Conservation (phyloP, 2,329 filamentous ascomycete genomes). For the Penicillium frequentans region DNA sequence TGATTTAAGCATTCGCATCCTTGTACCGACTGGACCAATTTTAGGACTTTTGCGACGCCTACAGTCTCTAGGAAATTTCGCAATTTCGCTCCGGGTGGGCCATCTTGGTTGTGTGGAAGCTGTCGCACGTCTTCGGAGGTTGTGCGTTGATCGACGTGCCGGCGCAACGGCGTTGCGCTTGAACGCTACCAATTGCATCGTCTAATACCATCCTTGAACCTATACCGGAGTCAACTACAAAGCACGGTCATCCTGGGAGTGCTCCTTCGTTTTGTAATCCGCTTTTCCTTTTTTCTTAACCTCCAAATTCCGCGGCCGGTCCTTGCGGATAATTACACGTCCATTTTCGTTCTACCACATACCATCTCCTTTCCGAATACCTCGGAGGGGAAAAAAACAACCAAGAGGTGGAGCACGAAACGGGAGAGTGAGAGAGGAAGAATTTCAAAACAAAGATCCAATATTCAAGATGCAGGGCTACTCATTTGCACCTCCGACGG, state of each 20-base stretch:
- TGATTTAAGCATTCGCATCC: neutral
- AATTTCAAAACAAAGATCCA: neutral
- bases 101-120: neutral
- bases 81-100: neutral
- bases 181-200: neutral
- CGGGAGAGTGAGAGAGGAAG: neutral
- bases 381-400: neutral
- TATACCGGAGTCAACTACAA: neutral
- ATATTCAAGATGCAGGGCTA: conserved; percentile 63
- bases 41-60: neutral
- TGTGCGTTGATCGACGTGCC: neutral
- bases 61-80: neutral
- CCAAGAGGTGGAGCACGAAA: neutral
- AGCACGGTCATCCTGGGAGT: neutral
- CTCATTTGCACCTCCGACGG: conserved; percentile 67
- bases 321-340: conserved; percentile 12
- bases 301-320: conserved; percentile 14
- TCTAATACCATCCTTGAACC: neutral
- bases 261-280: neutral
- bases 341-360: neutral
- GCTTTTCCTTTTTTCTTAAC: neutral
- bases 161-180: neutral
- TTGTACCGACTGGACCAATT: conserved; percentile 28
- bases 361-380: neutral
- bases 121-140: neutral